A percentile compares a stretch with the other conserved stretches of the same genome.
Conservation (phyloP, 148 eudicot species). For the Fagopyrum homotropicum region DNA sequence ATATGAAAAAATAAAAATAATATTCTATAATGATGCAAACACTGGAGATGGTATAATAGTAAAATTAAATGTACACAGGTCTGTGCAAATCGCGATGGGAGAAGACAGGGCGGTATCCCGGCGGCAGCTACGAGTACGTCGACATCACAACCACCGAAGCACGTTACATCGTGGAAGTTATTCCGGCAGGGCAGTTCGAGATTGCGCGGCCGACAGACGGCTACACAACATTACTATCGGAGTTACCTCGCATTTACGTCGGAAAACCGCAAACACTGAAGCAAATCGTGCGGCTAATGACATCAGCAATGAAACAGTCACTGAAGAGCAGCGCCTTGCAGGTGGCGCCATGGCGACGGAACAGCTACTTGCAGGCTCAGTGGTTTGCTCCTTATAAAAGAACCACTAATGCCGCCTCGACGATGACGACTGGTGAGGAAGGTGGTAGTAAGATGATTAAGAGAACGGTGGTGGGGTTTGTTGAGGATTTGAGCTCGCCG, state of each 20-base stretch:
- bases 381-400: constrained; percentile 58
- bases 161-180: constrained; percentile 57
- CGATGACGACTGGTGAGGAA: background rate
- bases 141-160: constrained; percentile 35
- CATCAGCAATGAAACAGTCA: constrained; percentile 48
- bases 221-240: constrained; percentile 35
- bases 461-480: constrained; percentile 27
- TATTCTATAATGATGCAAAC: no score
- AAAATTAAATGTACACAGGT: constrained; percentile 23
- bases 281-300: constrained; percentile 50
- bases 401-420: constrained; percentile 31
- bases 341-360: constrained; percentile 77
- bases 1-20: no score
- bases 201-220: constrained; percentile 48
- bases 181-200: constrained; percentile 39
- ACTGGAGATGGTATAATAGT: no score
- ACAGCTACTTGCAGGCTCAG: constrained; percentile 54
- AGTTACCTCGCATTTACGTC: constrained; percentile 40
- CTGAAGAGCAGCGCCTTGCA: constrained; percentile 37
- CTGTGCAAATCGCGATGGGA: constrained; percentile 87
- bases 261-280: constrained; percentile 43
- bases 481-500: constrained; percentile 19
- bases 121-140: constrained; percentile 65
- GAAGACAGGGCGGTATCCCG: constrained; percentile 34
- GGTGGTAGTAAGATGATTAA: constrained; percentile 12